Base-by-base conservation (phyloP, 371 early-diverging fungal genomes). In the Mucor piriformis region DNA sequence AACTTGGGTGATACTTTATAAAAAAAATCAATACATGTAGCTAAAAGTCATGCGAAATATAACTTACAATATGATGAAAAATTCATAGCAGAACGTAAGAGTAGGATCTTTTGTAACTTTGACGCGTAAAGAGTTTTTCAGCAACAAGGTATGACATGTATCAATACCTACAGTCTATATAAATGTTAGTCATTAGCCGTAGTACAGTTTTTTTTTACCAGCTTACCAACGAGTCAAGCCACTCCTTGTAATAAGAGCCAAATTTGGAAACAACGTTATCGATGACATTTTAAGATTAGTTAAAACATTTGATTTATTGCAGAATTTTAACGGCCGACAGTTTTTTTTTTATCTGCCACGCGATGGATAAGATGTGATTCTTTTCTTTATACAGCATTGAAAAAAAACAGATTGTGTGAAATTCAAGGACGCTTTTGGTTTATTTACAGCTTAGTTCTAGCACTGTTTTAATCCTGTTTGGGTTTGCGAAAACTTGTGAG, bases 61-160 rank as follows among this genome's bases (percentile, higher is more conserved):
- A 59, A 59, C 59, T 59, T 59, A 59, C 53, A 59, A 52, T 52
- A 52, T 52, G 6, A 52, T 34, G 23, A 59, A 59, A 20, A 59
- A 50, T 50, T 59, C 46, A 29, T 44, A 59, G 35, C 53, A 52
- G 34, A 59, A 59, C 27, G 34, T 51, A 24, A 50, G 16, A 53
- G 47, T 52, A 46, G 37, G 47, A 59, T 59, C 53, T n/a, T 51
- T 52, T 20, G 59, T 59, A 47, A 27, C 16, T 47, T 56, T 48
- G 2, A 47, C 35, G 2, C 25, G 23, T 48, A 34, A 56, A 56
- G 56, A 21, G 5, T 54, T 54, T 33, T 32, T 54, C 33, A 54
- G 20, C 21, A 54, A 54, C 21, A 54, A 33, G 2, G 43, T 44
- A 20, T 47, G 56, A 23, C 56, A 56, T 24, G 34, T 24, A 35